Evolutionary conservation across 305 asterid species (phyloP).

Genomic region (Fraxinus sp.): DNA sequence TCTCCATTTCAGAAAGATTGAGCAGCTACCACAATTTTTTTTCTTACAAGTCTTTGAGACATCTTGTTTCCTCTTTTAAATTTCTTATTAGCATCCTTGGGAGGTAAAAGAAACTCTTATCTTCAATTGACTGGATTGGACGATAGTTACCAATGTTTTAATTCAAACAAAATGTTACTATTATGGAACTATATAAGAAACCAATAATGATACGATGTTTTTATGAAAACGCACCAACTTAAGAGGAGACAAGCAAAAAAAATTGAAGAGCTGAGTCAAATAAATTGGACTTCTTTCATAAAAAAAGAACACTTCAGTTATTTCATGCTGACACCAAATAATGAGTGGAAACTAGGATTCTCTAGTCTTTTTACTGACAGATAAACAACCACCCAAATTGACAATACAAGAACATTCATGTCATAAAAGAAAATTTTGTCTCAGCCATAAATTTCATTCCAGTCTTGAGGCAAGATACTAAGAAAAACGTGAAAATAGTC

Average conservation of each 20-base stretch:
- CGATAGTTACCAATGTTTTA: neutral
- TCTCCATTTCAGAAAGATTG: neutral
- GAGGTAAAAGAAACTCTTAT: neutral
- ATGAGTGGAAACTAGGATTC: conserved; percentile 3
- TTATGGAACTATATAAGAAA: neutral
- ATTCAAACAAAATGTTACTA: neutral
- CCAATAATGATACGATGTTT: neutral
- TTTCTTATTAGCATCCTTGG: neutral
- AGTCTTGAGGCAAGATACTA: neutral
- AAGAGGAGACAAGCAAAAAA: neutral
- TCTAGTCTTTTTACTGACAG: neutral
- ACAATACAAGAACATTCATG: neutral
- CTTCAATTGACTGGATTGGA: neutral
- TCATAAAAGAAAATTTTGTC: neutral
- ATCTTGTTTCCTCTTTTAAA: neutral
- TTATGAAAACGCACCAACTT: neutral
- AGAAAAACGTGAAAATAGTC: neutral
- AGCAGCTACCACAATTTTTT: neutral
- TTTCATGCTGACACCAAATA: neutral
- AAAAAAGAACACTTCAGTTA: neutral
- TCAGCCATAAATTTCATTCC: neutral
- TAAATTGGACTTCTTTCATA: conserved; percentile 4
- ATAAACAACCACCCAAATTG: neutral
- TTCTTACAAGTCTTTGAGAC: neutral
- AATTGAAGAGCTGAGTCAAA: neutral